Conservation (phyloP, 2,329 filamentous ascomycete genomes). For the Aspergillus awamori region DNA sequence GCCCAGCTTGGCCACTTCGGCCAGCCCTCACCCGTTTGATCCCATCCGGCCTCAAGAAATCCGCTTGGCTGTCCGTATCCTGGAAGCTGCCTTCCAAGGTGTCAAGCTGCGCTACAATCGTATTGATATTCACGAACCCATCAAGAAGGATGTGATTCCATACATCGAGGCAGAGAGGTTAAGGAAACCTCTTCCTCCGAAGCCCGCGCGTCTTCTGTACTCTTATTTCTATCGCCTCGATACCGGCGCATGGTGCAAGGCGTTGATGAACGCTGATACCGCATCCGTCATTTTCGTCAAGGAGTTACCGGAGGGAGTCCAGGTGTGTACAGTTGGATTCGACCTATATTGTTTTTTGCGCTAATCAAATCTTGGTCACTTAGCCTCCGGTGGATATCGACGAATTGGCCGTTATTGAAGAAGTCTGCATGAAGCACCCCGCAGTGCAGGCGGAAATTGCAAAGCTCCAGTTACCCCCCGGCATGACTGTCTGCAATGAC, state of each 20-base stretch:
- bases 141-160: slow-evolving; percentile 60
- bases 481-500: slow-evolving; percentile 59
- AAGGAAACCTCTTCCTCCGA: slow-evolving; percentile 51
- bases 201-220: slow-evolving; percentile 57
- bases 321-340: slow-evolving; percentile 36
- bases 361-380: slow-evolving; percentile 48
- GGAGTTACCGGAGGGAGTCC: slow-evolving; percentile 50
- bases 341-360: slow-evolving; percentile 37
- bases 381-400: slow-evolving; percentile 63
- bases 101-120: slow-evolving; percentile 60
- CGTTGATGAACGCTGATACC: slow-evolving; percentile 45
- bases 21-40: slow-evolving; percentile 40
- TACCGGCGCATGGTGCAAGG: slow-evolving; percentile 45
- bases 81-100: slow-evolving; percentile 40
- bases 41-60: slow-evolving; percentile 44
- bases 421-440: slow-evolving; percentile 57
- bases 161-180: slow-evolving; percentile 66
- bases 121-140: slow-evolving; percentile 67
- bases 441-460: slow-evolving; percentile 61
- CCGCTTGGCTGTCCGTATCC: slow-evolving; percentile 37
- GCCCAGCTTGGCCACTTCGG: slow-evolving; percentile 20
- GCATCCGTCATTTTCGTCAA: slow-evolving; percentile 40
- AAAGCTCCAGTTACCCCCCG: slow-evolving; percentile 61
- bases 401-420: slow-evolving; percentile 62
- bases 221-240: slow-evolving; percentile 52